Conservation (phyloP, 163 green algal genomes). For the Prototheca cutis region DNA sequence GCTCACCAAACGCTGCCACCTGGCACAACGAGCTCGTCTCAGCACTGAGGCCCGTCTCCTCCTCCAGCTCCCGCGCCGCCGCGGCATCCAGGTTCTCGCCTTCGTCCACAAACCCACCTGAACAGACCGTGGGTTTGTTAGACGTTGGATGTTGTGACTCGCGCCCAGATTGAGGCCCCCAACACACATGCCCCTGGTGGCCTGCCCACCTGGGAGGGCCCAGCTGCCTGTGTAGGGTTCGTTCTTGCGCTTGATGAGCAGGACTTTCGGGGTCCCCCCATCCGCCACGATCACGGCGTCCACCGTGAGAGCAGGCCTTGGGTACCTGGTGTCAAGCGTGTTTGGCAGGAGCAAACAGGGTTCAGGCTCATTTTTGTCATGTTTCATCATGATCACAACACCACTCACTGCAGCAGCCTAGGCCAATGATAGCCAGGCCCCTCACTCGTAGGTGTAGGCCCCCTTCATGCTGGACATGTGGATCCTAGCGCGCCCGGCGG, state of each 20-base stretch:
- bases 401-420: too few relatives aligned
- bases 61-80: conserved; percentile 69
- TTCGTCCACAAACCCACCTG: conserved; percentile 80
- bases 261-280: conserved; percentile 28
- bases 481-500: too few relatives aligned
- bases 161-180: too few relatives aligned
- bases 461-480: too few relatives aligned
- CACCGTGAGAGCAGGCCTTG: conserved; percentile 65
- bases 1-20: conserved; percentile 74
- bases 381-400: not conserved
- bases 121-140: too few relatives aligned
- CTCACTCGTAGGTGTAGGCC: too few relatives aligned
- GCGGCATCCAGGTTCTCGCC: conserved; percentile 58
- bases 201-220: conserved; percentile 59
- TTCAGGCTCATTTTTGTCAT: too few relatives aligned
- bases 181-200: too few relatives aligned
- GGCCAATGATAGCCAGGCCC: too few relatives aligned
- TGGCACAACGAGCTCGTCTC: conserved; percentile 17
- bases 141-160: too few relatives aligned
- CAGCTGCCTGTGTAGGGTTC: conserved; percentile 37
- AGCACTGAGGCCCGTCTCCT: conserved; percentile 69
- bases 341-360: not conserved
- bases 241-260: conserved; percentile 65
- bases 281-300: conserved; percentile 60
- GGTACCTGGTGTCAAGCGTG: conserved; percentile 34